Percentiles rank a stretch among this genome's conserved stretches.
Evolutionary conservation across 257 asterid genomes (phyloP).

Genomic region (Haberlea rhodopensis): DNA sequence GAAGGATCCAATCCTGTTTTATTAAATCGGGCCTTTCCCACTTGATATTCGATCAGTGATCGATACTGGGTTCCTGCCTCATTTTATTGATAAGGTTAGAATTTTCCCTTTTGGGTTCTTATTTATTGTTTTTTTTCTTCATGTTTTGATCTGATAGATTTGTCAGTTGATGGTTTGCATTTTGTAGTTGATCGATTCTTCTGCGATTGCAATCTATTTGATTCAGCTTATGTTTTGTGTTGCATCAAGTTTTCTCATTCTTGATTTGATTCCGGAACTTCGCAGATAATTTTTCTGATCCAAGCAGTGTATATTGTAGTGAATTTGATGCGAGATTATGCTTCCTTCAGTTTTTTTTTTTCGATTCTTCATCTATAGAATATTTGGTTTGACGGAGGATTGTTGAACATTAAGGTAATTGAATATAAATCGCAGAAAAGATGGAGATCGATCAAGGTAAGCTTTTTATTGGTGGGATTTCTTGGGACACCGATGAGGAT

Average conservation of each 20-base stretch:
- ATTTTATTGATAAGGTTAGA: conserved; percentile 29
- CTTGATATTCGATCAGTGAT: conserved; percentile 25
- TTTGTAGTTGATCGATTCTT: conserved; percentile 18
- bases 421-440: conserved; percentile 23
- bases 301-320: not conserved
- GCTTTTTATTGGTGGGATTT: conserved; percentile 55
- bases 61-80: conserved; percentile 25
- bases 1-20: conserved; percentile 41
- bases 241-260: conserved; percentile 10
- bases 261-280: conserved; percentile 24
- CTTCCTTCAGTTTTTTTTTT: not conserved
- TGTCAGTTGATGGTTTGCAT: conserved; percentile 26
- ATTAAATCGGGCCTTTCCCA: conserved; percentile 38
- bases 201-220: conserved; percentile 18
- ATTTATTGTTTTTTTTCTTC: conserved; percentile 20
- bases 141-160: conserved; percentile 50
- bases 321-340: not conserved
- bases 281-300: conserved; percentile 6
- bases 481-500: conserved; percentile 53
- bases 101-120: not conserved
- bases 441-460: conserved; percentile 52
- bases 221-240: conserved; percentile 6
- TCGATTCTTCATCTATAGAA: not conserved
- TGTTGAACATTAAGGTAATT: conserved; percentile 19
- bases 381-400: not conserved